Conservation (phyloP, 1,139 yeast genomes). For the Williopsis jadinii region DNA sequence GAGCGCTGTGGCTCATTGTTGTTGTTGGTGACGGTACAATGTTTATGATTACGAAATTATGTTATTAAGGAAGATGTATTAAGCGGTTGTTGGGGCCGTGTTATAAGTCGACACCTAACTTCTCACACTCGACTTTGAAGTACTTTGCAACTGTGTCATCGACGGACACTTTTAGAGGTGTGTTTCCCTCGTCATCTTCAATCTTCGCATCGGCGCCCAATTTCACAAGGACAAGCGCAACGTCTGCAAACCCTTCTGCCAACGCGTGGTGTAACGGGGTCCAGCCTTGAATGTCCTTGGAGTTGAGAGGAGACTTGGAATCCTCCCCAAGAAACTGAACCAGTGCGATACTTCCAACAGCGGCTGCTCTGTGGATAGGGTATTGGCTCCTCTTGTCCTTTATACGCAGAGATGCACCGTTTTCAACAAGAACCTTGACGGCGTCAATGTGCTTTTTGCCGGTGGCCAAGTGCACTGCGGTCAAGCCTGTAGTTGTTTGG, state of each 20-base stretch:
- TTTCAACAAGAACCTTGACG: constrained; percentile 40
- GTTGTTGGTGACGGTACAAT: too few relatives aligned
- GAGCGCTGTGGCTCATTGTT: too few relatives aligned
- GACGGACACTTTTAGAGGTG: constrained; percentile 55
- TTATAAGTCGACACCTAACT: constrained; percentile 5
- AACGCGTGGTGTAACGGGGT: constrained; percentile 85
- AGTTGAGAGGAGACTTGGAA: constrained; percentile 58
- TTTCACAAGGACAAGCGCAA: constrained; percentile 51
- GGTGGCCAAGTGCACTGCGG: constrained; percentile 71
- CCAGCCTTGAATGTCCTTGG: constrained; percentile 70
- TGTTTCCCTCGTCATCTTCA: constrained; percentile 45
- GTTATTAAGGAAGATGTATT: too few relatives aligned
- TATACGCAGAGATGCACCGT: constrained; percentile 53
- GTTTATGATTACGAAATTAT: too few relatives aligned
- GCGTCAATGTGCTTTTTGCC: constrained; percentile 55
- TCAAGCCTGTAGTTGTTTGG: constrained; percentile 62
- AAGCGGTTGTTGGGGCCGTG: too few relatives aligned
- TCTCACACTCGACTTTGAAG: constrained; percentile 22
- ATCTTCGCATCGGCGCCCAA: constrained; percentile 59
- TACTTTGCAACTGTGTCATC: constrained; percentile 49
- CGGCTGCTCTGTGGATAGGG: constrained; percentile 79
- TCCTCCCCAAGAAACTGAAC: constrained; percentile 43
- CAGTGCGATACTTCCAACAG: constrained; percentile 59
- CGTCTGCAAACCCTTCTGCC: constrained; percentile 87
- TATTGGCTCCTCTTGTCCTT: constrained; percentile 63